phyloP scores from a whole-genome alignment of 768 basidiomycete species.

The Tulasnella calospora region DNA sequence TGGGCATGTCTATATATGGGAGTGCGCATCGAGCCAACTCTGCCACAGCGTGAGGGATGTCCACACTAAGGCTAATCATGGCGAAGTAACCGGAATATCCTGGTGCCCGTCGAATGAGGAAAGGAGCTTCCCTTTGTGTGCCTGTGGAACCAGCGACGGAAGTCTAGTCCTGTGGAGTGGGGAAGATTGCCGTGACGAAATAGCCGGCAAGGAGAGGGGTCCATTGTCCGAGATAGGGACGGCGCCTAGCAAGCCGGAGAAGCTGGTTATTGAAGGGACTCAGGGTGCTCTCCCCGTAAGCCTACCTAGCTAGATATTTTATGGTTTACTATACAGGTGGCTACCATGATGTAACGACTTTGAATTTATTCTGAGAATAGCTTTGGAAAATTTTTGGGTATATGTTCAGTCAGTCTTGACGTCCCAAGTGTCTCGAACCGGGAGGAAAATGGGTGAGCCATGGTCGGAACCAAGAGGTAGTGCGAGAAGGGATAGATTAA shows the following conservation, averaged over 20 bases:
- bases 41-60: conserved; percentile 47
- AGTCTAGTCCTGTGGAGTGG: neutral
- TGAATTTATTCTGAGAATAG: too few species aligned
- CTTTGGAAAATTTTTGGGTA: too few species aligned
- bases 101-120: neutral
- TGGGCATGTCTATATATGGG: conserved; percentile 83
- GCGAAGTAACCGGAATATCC: neutral
- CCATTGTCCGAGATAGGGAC: neutral
- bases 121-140: neutral
- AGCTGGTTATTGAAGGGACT: too few species aligned
- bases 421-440: too few species aligned
- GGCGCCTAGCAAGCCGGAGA: too few species aligned
- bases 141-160: neutral
- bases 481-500: too few species aligned
- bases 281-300: too few species aligned
- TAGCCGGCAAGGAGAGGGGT: neutral
- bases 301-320: neutral
- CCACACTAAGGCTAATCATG: conserved; percentile 44
- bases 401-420: too few species aligned
- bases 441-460: too few species aligned
- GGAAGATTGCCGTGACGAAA: neutral
- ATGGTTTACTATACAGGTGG: neutral
- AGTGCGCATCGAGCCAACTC: conserved; percentile 63
- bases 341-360: too few species aligned
- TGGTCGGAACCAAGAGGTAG: too few species aligned